These are phyloP conservation scores for Cupressus sempervirens DNA, from an alignment of 75 land plant species.

Conservation along the genomic window DNA sequence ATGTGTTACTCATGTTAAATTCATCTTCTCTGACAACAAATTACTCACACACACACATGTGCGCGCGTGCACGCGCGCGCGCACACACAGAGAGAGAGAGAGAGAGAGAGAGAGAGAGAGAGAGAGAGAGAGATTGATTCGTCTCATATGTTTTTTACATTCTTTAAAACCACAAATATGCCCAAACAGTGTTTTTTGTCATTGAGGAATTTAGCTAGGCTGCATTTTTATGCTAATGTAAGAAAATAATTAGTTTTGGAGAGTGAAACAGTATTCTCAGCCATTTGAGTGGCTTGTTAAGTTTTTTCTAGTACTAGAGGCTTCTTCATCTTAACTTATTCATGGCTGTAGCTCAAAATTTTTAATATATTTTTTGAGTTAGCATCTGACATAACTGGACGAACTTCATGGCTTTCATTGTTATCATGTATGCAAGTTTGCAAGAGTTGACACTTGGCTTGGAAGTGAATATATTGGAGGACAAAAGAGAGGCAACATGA, in stretches of 20 bases:
- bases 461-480: not conserved
- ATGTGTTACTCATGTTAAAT: no score
- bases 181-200: not conserved
- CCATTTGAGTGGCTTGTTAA: not conserved
- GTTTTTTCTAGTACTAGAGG: not conserved
- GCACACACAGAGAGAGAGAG: no score
- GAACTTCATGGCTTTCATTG: not conserved
- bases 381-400: not conserved
- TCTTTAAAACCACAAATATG: not conserved
- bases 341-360: not conserved
- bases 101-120: no score
- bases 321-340: not conserved
- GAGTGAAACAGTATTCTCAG: not conserved
- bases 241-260: no score
- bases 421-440: not conserved
- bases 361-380: not conserved
- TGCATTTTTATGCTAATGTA: no score
- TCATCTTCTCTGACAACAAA: no score
- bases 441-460: not conserved
- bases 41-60: no score
- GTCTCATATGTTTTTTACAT: not conserved
- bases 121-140: no score
- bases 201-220: not conserved
- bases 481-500: not conserved
- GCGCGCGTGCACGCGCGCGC: no score